phyloP scores from a whole-genome alignment of 345 rosid genomes.

The Populus euphratica region DNA sequence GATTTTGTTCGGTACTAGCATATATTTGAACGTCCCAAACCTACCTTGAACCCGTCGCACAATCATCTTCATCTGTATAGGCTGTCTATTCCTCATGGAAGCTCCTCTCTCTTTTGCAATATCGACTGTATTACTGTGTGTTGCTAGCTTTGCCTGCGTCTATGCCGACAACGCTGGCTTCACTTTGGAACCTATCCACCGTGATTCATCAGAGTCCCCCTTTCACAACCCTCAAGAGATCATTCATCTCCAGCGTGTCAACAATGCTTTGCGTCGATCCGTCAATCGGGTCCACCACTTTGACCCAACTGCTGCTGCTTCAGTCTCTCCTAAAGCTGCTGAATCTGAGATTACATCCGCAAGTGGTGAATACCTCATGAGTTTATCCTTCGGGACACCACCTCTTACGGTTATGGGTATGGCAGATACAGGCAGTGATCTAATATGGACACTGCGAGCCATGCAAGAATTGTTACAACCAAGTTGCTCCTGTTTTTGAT shows the following conservation, averaged over 20 bases:
- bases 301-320: not conserved
- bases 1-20: no score
- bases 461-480: conserved; percentile 8
- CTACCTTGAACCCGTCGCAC: not conserved
- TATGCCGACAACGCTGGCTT: conserved; percentile 15
- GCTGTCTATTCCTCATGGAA: not conserved
- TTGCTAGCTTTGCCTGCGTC: not conserved
- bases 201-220: conserved; percentile 35
- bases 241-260: not conserved
- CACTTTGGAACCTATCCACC: conserved; percentile 24
- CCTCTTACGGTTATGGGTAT: conserved; percentile 9
- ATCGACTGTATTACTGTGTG: not conserved
- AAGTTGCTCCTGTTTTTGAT: conserved; percentile 15
- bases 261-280: conserved; percentile 21
- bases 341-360: not conserved
- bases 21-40: not conserved
- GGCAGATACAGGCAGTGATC: conserved; percentile 28
- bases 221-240: conserved; percentile 14
- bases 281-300: conserved; percentile 2
- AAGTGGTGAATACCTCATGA: conserved; percentile 18
- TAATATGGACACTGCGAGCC: conserved; percentile 29
- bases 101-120: not conserved
- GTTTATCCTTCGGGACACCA: conserved; percentile 18
- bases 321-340: not conserved
- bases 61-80: not conserved